Conservation (phyloP, 192 early-diverging fungal genomes). For the Phlyctochytrium planicorne region DNA sequence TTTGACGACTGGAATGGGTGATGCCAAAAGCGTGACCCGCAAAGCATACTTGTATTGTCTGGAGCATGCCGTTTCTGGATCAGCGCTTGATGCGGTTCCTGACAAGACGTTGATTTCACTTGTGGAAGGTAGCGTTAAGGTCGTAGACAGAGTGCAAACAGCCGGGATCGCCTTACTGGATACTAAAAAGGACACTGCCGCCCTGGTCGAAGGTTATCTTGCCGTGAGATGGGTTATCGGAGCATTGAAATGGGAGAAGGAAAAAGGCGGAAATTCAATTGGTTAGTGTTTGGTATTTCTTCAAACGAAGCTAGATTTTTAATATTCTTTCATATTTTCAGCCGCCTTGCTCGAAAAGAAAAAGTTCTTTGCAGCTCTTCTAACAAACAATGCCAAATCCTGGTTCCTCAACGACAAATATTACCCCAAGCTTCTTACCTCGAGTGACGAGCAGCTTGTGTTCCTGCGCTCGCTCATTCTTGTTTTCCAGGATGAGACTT, state of each 20-base stretch:
- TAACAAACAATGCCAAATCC: conserved; percentile 45
- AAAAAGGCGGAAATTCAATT: conserved; percentile 6
- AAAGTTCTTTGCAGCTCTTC: conserved; percentile 31
- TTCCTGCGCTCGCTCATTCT: conserved; percentile 56
- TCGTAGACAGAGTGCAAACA: conserved; percentile 43
- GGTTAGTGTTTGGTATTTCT: conserved; percentile 1
- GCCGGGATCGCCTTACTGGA: conserved; percentile 45
- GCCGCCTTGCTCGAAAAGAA: conserved; percentile 39
- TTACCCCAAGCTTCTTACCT: conserved; percentile 65
- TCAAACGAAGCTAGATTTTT: neutral
- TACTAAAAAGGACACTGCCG: conserved; percentile 49
- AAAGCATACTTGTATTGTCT: conserved; percentile 59
- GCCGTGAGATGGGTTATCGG: conserved; percentile 33
- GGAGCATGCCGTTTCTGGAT: conserved; percentile 39
- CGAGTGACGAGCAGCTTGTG: conserved; percentile 67
- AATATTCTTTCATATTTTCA: conserved; percentile 8
- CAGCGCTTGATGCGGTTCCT: conserved; percentile 40
- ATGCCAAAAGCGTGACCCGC: conserved; percentile 58
- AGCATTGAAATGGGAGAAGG: conserved; percentile 24
- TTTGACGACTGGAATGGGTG: conserved; percentile 54
- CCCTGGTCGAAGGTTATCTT: conserved; percentile 41
- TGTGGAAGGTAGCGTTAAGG: conserved; percentile 52
- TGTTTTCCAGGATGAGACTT: conserved; percentile 30
- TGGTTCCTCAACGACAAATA: conserved; percentile 82
- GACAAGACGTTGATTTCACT: conserved; percentile 27